Base-by-base conservation (phyloP, 805 yeast species). In the Zygosaccharomyces kombuchaensis region DNA sequence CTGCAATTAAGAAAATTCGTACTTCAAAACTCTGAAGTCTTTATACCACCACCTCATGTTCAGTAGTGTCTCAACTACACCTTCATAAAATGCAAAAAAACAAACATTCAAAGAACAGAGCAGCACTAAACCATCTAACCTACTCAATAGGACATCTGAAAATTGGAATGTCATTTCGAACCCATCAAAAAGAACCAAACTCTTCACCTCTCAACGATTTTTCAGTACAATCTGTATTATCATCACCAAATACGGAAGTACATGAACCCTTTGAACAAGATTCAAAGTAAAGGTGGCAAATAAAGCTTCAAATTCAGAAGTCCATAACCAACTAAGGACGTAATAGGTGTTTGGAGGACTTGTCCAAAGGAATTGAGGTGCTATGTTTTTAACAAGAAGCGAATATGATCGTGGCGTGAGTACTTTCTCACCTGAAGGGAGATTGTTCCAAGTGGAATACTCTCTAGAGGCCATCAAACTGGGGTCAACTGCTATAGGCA, bases 321-420 rank as follows among this genome's bases (percentile, higher is more conserved):
- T 4, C n/a, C 13, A n/a, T 12, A n/a, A 29, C 13, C 32, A 29
- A 10, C 10, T 3, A n/a, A 29, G 16, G 32, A n/a, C 8, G 32
- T 13, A 29, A 29, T 16, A 26, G 31, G 41, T 17, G 13, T 19
- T 38, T 9, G 34, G 22, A 16, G 34, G 41, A 38, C 23, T 38
- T 34, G 34, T 30, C 22, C 16, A 41, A 26, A 17, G 41, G 34
- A 38, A 26, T 38, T 38, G 41, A 16, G 22, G n/a, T 27, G 38
- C 29, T 23, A 93, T 93, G 99, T 93, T 93, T 71, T 78, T 93
- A 56, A 93, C 99, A n/a, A 85, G 99, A 82, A 86, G 96, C 71
- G 99, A 93, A 75, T 93, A 93, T 68, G 99, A 93, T 66, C 85
- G 99, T 68, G 99, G 99, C 53, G 99, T 93, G 40, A 85, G 95